These are phyloP conservation scores for Neurospora tetraspora DNA, from an alignment of 495 filamentous ascomycete genomes.

Conservation along the genomic window DNA sequence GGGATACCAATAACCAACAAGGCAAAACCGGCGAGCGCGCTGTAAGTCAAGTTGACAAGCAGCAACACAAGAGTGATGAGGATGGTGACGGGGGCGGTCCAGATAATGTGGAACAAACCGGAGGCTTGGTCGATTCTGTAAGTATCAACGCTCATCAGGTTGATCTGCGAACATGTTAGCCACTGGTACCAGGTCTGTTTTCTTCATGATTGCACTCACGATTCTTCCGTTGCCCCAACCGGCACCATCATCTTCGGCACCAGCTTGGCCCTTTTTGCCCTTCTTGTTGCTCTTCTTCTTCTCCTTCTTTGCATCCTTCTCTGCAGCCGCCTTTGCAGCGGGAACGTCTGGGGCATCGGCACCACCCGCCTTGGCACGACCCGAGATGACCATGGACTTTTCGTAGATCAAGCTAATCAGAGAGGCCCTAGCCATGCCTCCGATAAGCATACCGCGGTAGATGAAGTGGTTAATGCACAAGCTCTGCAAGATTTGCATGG, in stretches of 20 bases:
- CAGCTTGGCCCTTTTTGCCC: constrained; percentile 25
- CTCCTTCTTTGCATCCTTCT: constrained; percentile 23
- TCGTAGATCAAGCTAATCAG: constrained; percentile 68
- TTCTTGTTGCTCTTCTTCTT: constrained; percentile 21
- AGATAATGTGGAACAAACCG: constrained; percentile 81
- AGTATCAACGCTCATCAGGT: constrained; percentile 88
- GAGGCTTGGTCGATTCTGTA: constrained; percentile 79
- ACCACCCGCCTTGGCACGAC: constrained; percentile 61
- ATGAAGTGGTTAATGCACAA: constrained; percentile 72
- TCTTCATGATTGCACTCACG: constrained; percentile 13
- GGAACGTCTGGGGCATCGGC: constrained; percentile 25
- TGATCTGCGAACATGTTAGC: constrained; percentile 33
- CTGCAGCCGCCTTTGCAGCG: constrained; percentile 27
- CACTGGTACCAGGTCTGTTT: not conserved
- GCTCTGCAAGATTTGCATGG: constrained; percentile 66
- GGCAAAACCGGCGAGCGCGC: constrained; percentile 77
- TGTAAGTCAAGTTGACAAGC: constrained; percentile 77
- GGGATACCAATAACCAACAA: constrained; percentile 71
- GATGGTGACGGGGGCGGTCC: constrained; percentile 72
- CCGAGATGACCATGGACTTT: constrained; percentile 75
- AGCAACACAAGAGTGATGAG: constrained; percentile 69
- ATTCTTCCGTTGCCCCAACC: constrained; percentile 90
- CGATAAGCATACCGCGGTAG: constrained; percentile 70
- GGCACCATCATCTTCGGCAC: constrained; percentile 52
- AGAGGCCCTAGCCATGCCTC: constrained; percentile 64